These are phyloP conservation scores for Plasmodium yoelii DNA, from an alignment of 169 alveolate species.

Conservation along the genomic window DNA sequence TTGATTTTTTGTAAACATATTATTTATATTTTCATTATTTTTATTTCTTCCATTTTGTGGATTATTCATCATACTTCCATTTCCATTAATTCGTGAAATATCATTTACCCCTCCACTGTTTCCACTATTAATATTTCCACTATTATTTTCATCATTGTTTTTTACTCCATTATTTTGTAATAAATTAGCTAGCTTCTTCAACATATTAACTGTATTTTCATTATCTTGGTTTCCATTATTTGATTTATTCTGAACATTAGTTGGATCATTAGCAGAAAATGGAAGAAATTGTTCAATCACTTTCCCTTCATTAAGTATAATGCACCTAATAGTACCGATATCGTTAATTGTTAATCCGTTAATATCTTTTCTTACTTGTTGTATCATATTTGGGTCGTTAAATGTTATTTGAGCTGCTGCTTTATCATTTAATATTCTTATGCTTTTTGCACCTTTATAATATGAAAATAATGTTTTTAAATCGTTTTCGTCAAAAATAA, in stretches of 20 bases:
- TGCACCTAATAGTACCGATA: constrained; percentile 73
- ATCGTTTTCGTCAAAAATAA: constrained; percentile 63
- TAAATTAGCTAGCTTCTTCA: constrained; percentile 48
- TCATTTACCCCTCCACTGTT: background rate
- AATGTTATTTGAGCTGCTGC: constrained; percentile 78
- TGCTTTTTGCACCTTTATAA: constrained; percentile 66
- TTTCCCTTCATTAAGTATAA: constrained; percentile 69
- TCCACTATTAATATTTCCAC: background rate
- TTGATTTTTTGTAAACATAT: constrained; percentile 18
- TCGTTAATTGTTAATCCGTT: constrained; percentile 71
- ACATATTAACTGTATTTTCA: constrained; percentile 53
- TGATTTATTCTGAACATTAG: background rate
- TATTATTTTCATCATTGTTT: background rate
- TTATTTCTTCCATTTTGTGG: background rate
- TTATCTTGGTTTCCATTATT: background rate
- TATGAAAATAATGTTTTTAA: constrained; percentile 59
- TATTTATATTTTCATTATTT: constrained; percentile 7
- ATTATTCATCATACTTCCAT: background rate
- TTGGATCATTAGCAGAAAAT: constrained; percentile 71
- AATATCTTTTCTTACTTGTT: constrained; percentile 72
- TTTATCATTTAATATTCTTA: constrained; percentile 47
- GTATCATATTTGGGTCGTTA: constrained; percentile 73
- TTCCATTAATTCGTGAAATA: background rate
- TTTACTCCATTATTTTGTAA: constrained; percentile 10
- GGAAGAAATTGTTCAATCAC: constrained; percentile 69